These are phyloP conservation scores for Aegilops speltoides DNA, from an alignment of 176 grass and related monocot species.

Conservation along the genomic window DNA sequence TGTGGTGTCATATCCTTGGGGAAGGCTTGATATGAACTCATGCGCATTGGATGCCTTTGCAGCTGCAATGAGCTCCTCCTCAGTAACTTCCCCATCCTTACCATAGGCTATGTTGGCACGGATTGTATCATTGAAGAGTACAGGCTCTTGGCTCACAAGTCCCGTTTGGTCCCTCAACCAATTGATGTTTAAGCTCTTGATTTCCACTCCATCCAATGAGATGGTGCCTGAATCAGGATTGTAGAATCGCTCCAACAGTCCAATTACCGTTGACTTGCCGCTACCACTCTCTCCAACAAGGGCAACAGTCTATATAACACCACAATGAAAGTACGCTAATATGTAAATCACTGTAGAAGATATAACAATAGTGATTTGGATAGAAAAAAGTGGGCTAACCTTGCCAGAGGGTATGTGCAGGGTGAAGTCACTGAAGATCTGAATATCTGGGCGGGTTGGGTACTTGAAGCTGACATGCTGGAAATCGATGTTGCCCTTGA, in stretches of 20 bases:
- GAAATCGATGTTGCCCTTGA: constrained; percentile 74
- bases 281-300: constrained; percentile 88
- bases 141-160: constrained; percentile 79
- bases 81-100: constrained; percentile 53
- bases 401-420: constrained; percentile 65
- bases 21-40: constrained; percentile 70
- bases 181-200: constrained; percentile 59
- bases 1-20: constrained; percentile 68
- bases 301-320: constrained; percentile 49
- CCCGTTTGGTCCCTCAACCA: constrained; percentile 80
- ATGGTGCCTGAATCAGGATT: constrained; percentile 65
- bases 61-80: constrained; percentile 66
- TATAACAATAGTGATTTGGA: background rate
- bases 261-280: constrained; percentile 75
- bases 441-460: constrained; percentile 64
- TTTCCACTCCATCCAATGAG: constrained; percentile 60
- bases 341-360: background rate
- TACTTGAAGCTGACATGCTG: constrained; percentile 72
- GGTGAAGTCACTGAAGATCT: constrained; percentile 64
- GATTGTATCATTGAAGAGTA: constrained; percentile 79
- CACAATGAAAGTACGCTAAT: background rate
- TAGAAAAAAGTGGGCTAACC: constrained; percentile 37
- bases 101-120: constrained; percentile 75
- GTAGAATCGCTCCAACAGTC: constrained; percentile 78
- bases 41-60: constrained; percentile 75